Percentiles rank a stretch among this genome's conserved stretches.
Conservation (phyloP, 2,329 filamentous ascomycete species). For the Microdochium paspali region DNA sequence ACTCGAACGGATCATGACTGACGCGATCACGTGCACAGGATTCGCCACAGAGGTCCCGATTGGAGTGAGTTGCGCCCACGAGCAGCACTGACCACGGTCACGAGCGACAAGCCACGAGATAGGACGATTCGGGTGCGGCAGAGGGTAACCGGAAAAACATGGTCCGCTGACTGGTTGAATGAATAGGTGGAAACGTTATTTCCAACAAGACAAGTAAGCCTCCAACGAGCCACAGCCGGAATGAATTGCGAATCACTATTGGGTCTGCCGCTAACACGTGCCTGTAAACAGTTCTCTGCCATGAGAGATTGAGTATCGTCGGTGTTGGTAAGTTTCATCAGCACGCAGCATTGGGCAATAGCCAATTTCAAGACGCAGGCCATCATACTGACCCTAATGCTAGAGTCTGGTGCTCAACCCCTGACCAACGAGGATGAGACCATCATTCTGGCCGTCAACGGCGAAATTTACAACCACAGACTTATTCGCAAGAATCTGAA, state of each 20-base stretch:
- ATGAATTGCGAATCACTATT: no score
- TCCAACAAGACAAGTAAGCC: slow-evolving; percentile 81
- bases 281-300: slow-evolving; percentile 64
- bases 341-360: background rate
- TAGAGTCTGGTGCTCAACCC: slow-evolving; percentile 92
- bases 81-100: slow-evolving; percentile 6
- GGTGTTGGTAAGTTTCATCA: slow-evolving; percentile 65
- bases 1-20: slow-evolving; percentile 16
- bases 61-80: slow-evolving; percentile 74
- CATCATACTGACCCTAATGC: slow-evolving; percentile 11
- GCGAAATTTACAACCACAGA: slow-evolving; percentile 99
- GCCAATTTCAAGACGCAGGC: background rate
- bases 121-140: no score
- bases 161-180: slow-evolving; percentile 16
- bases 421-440: slow-evolving; percentile 83
- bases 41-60: slow-evolving; percentile 94
- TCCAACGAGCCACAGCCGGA: no score
- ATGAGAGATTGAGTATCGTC: slow-evolving; percentile 96
- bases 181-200: slow-evolving; percentile 74
- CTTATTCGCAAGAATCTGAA: slow-evolving; percentile 82
- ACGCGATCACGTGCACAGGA: slow-evolving; percentile 41
- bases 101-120: no score
- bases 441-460: slow-evolving; percentile 92
- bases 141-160: background rate
- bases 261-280: no score